Base-by-base conservation (phyloP, 768 basidiomycete genomes). In the Termitomyces sp. region DNA sequence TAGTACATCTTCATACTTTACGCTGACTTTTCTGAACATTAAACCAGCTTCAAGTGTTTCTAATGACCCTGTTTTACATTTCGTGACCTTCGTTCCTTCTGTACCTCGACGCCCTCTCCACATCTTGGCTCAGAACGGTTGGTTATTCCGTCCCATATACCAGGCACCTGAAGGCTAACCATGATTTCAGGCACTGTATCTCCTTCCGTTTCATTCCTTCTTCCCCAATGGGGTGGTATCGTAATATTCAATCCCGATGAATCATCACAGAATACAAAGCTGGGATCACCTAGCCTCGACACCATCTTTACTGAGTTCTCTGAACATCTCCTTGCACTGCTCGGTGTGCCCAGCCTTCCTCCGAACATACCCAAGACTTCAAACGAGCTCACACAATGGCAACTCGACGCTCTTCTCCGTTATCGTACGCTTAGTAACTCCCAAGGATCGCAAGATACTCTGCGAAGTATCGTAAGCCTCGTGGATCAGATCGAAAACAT, bases 201-300 rank as follows among this genome's bases (percentile, higher is more conserved):
- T 20, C 66, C 71, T 3, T 84, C 85, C 7, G 79, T 76, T 49
- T 84, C 93, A 8, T 98, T 98, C 76, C 80, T 96, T 20, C 77
- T 95, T 0, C 95, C 96, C 0, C 96, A 98, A 70, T 95, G 92
- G 88, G 96, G 96, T 34, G 87, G 93, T 24, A 88, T 98, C 53
- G 81, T 89, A 56, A 80, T 98, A 58, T 75, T 84, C 64, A 93
- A 95, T 68, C 82, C 83, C 34, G n/a, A 51, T 67, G 42, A 62
- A 56, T 56, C 69, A 54, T 57, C 70, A 55, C 52, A 69, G 62
- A 57, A 69, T 49, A 59, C 72, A 52, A 69, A 74, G 50, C 74
- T 85, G 33, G 75, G 79, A 45, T 66, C 74, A 36, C 60, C 68
- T 34, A 77, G 76, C 39, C 77, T 92, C 18, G 68, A 80, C 43